Conservation (phyloP, 805 yeast genomes). For the Kodamaea hsintzibuensis region DNA sequence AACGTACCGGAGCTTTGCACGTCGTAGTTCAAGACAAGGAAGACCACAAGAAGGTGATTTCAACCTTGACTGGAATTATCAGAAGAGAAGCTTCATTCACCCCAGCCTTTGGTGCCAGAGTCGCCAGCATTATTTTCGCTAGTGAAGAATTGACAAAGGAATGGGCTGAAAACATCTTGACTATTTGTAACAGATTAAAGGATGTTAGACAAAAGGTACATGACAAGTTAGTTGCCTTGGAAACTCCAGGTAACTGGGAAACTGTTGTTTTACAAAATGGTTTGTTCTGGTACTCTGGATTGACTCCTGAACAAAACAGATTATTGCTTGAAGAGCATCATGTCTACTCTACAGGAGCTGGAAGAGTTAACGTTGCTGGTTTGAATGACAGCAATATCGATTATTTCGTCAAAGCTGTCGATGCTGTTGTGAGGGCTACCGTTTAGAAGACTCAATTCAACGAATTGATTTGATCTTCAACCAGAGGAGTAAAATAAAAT, state of each 20-base stretch:
- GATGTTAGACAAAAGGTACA: slow-evolving; percentile 30
- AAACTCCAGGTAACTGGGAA: slow-evolving; percentile 47
- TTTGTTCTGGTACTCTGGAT: slow-evolving; percentile 47
- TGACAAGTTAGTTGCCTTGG: slow-evolving; percentile 30
- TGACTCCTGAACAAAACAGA: slow-evolving; percentile 33
- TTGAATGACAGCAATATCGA: slow-evolving; percentile 41
- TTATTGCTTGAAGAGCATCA: slow-evolving; percentile 35
- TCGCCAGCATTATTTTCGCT: slow-evolving; percentile 26
- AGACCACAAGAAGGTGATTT: slow-evolving; percentile 18
- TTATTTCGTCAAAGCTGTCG: slow-evolving; percentile 36
- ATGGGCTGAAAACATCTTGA: slow-evolving; percentile 40
- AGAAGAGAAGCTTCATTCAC: slow-evolving; percentile 47
- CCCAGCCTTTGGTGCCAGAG: slow-evolving; percentile 48
- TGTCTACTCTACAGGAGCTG: slow-evolving; percentile 38
- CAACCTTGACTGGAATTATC: slow-evolving; percentile 32
- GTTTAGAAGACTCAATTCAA: background rate
- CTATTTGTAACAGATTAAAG: slow-evolving; percentile 32
- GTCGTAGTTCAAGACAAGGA: slow-evolving; percentile 25
- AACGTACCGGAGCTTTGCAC: slow-evolving; percentile 40
- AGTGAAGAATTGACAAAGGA: slow-evolving; percentile 9
- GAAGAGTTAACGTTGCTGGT: slow-evolving; percentile 49
- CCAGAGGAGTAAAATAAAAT: background rate
- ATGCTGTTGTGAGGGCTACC: slow-evolving; percentile 32
- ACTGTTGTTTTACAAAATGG: slow-evolving; percentile 39
- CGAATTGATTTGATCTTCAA: no score